These are phyloP conservation scores for Seminavis robusta DNA, from an alignment of 108 stramenopile genomes.

Conservation along the genomic window DNA sequence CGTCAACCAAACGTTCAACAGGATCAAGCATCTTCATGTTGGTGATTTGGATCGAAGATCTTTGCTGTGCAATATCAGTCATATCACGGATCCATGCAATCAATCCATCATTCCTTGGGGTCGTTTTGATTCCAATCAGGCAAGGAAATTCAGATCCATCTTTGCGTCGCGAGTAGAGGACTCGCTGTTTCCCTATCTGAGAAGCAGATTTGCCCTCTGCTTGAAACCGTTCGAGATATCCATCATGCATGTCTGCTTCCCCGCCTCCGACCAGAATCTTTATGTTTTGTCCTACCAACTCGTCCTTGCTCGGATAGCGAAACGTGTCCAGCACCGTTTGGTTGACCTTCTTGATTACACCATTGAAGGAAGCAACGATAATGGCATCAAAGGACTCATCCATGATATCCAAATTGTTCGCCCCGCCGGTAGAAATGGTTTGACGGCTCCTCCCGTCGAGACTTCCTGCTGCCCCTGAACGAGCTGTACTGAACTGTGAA, in stretches of 20 bases:
- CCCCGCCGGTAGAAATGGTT: too few species aligned
- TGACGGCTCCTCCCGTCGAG: too few species aligned
- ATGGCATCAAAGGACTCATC: conserved; percentile 11
- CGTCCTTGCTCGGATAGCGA: background rate
- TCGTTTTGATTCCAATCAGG: conserved; percentile 12
- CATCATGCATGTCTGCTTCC: too few species aligned
- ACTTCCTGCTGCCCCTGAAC: too few species aligned
- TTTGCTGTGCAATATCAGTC: too few species aligned
- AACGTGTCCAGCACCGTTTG: background rate
- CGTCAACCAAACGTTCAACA: too few species aligned
- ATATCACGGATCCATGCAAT: conserved; percentile 35
- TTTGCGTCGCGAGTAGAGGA: background rate
- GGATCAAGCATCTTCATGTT: too few species aligned
- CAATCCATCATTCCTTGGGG: background rate
- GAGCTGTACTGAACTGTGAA: too few species aligned
- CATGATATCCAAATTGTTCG: too few species aligned
- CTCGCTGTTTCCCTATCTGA: background rate
- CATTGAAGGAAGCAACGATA: background rate
- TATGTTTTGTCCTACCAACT: conserved; percentile 3
- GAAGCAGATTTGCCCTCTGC: background rate
- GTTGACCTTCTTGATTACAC: conserved; percentile 4
- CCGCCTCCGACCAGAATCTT: background rate
- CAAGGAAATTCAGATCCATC: conserved; percentile 3
- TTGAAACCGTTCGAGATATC: too few species aligned
- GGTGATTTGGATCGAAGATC: too few species aligned